Base-by-base conservation (phyloP, 2,329 filamentous ascomycete genomes). In the Exophiala sp. region DNA sequence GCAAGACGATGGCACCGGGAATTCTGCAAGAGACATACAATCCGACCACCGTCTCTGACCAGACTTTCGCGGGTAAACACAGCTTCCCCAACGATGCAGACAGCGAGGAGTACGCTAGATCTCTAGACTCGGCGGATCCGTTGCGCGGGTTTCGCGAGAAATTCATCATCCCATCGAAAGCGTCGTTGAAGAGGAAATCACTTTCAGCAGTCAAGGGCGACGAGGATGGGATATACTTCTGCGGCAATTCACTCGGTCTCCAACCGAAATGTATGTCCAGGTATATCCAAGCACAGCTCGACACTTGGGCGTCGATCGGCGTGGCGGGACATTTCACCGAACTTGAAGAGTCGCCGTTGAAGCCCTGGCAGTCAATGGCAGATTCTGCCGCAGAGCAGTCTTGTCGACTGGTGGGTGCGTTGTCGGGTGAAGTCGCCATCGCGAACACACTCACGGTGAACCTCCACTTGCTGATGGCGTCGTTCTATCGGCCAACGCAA, bases 371-470 rank as follows among this genome's bases (percentile, higher is more conserved):
- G 60, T 81, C 92, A 66, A 81, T 94, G 56, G 88, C 91, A 20
- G 87, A 88, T 55, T 82, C 84, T 52, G 85, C 88, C 34, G 83
- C 88, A 14, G 76, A 77, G 45, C 78, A 85, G 65, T 87, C 86
- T 65, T 82, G 86, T 2, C 83, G 81, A 33, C 76, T 96, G 18
- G 85, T 95, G 9, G 91, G 91, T 16, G 88, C 89, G 0, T 73
- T 79, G 3, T 72, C 83, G 0, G 78, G 78, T 47, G 90, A 96
- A 71, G 85, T 95, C 11, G 89, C 89, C 50, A 81, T 91, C 46
- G 95, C 95, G 90, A 89, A 90, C 68, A 91, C 88, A 0, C 71
- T 96, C 64, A 95, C 88, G 2, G 82, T 80, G 20, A 95, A 95
- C 69, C 69, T 95, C 55, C 89, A 95, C 68, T 70, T 94, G 11